These are phyloP conservation scores for Teunomyces lycoperdinae DNA, from an alignment of 805 yeast species.

Conservation along the genomic window DNA sequence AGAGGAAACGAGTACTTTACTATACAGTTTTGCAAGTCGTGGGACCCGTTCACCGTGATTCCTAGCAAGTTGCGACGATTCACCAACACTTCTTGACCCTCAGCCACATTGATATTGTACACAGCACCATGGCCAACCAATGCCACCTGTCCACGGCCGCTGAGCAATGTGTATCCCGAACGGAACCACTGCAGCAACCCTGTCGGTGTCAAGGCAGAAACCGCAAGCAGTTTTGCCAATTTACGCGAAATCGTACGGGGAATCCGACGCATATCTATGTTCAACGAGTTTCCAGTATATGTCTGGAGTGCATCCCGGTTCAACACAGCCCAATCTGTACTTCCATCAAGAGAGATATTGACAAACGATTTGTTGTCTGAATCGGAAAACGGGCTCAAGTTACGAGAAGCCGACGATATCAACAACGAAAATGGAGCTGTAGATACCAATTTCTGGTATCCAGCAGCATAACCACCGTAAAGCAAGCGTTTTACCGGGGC, in stretches of 20 bases:
- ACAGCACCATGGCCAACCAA: slow-evolving; percentile 55
- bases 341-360: slow-evolving; percentile 52
- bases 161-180: slow-evolving; percentile 45
- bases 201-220: slow-evolving; percentile 28
- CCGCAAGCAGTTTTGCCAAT: slow-evolving; percentile 22
- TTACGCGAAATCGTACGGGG: slow-evolving; percentile 40
- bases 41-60: slow-evolving; percentile 46
- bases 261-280: slow-evolving; percentile 31
- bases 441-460: slow-evolving; percentile 48
- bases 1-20: slow-evolving; percentile 21
- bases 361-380: slow-evolving; percentile 39
- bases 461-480: slow-evolving; percentile 42
- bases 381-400: slow-evolving; percentile 10
- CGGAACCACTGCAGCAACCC: slow-evolving; percentile 38
- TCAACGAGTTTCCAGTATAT: slow-evolving; percentile 52
- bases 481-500: slow-evolving; percentile 42
- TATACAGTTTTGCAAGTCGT: slow-evolving; percentile 43
- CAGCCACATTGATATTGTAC: slow-evolving; percentile 44
- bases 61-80: slow-evolving; percentile 48
- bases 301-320: slow-evolving; percentile 47
- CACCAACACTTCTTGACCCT: slow-evolving; percentile 48
- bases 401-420: slow-evolving; percentile 36
- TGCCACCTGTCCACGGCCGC: slow-evolving; percentile 59
- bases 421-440: slow-evolving; percentile 46
- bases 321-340: slow-evolving; percentile 60